Base-by-base conservation (phyloP, 169 alveolate genomes). In the Plasmodium falciparum region DNA sequence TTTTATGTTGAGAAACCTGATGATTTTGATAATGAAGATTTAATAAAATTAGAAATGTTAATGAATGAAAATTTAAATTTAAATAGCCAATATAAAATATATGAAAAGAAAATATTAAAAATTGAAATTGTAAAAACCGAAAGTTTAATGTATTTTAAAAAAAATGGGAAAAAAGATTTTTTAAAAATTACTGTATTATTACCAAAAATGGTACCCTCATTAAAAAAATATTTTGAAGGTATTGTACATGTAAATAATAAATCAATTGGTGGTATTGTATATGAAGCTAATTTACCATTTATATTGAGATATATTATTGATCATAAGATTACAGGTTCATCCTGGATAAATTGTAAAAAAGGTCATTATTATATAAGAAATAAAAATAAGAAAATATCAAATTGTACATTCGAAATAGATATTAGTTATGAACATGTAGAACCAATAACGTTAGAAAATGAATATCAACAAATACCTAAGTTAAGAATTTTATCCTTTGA, bases 271-370 rank as follows among this genome's bases (percentile, higher is more conserved):
- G 88, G 95, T 2, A 89, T 83, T 15, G 94, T 93, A 0, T 99
- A 93, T 92, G 99, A 99, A 93, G 98, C 99, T 3, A 98, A 98
- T 76, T 95, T 98, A 52, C 99, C 99, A 29, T 99, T 97, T 89
- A 98, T 98, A 26, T 93, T 99, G 29, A 94, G 99, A 67, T 99
- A 94, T 91, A 96, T 99, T 97, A 97, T 99, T 45, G 99, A 99
- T 90, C 88, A 94, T 20, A 96, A 96, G 76, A 94, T 98, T 13
- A 97, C 98, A 13, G 99, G 99, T 43, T 98, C 99, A 95, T 96
- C 98, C 63, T 99, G 99, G 99, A 91, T 98, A 74, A 43, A 75
- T 89, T 66, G 70, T 49, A 39, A 93, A 89, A 66, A 93, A 73
- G 58, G 91, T 93, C 83, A 39, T 15, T 90, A 69, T 26, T 24